Evolutionary conservation across 2,329 filamentous ascomycete species (phyloP), one percentile per base, ranked within the genome.

Genomic region (Lasiodiplodia sp.): DNA sequence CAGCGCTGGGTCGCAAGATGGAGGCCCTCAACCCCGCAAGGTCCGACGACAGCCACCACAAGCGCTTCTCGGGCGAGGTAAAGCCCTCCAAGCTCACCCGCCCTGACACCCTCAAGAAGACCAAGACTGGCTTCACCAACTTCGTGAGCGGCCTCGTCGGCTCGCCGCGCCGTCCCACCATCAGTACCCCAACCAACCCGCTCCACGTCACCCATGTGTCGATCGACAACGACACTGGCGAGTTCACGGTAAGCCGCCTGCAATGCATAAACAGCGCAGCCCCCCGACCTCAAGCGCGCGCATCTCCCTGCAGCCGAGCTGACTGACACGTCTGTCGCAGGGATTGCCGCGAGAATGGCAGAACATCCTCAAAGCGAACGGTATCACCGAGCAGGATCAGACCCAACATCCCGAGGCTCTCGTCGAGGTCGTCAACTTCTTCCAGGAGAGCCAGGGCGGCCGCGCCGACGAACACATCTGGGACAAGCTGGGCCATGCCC

Each of bases 291-390:
- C 18, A 47, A 47, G n/a, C n/a, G 44, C 44, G 18, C 40, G 40
- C 44, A 16, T 16, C 23, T 14, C 38, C 21, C 16, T 40, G 40
- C 28, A 44, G 28, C 55, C n/a, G 28, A 21, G 18, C 44, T 37
- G 49, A 56, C 68, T 66, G 68, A 69, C 68, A 69, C 56, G 47
- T 60, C 55, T 60, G 40, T 55, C 47, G 14, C 74, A 96, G 94
- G 96, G 96, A 72, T 87, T 99, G 34, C 96, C 96, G 21, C 96
- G 96, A 81, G 96, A 98, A 87, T 99, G 96, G 96, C 95, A 98
- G 82, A 91, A 93, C 70, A 88, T 97, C 78, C 89, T 99, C 77
- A 93, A 95, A 82, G 94, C 97, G 80, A 97, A 93, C 80, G 96
- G 96, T 72, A 97, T 99, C 75, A 92, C 94, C 34, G 94, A 97